phyloP scores from a whole-genome alignment of 768 basidiomycete species.

The Pleurotus pulmonarius region DNA sequence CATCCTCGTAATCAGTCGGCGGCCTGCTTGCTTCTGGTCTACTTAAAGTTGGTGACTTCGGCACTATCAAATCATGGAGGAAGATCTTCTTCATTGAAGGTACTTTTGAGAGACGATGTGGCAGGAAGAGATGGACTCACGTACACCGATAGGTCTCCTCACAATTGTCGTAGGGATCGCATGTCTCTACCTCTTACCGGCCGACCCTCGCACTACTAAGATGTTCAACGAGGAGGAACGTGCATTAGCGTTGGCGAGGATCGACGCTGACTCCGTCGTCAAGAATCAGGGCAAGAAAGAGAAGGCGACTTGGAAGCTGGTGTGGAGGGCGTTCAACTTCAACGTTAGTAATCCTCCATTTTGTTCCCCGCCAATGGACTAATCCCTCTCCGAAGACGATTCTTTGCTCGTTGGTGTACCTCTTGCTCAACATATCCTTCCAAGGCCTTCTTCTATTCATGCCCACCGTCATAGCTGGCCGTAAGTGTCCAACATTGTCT shows the following conservation, averaged over 20 bases:
- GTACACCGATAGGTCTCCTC: constrained; percentile 18
- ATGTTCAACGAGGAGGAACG: constrained; percentile 25
- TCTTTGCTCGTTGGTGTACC: constrained; percentile 24
- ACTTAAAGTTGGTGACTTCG: constrained; percentile 27
- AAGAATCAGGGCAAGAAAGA: constrained; percentile 25
- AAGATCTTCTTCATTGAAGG: constrained; percentile 34
- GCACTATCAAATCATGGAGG: constrained; percentile 27
- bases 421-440: constrained; percentile 38
- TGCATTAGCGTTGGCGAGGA: constrained; percentile 21
- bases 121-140: background rate
- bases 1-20: constrained; percentile 12
- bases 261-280: constrained; percentile 24
- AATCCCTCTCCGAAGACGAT: constrained; percentile 19
- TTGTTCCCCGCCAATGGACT: background rate
- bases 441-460: constrained; percentile 40
- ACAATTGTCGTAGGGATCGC: constrained; percentile 23
- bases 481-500: constrained; percentile 30
- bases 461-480: constrained; percentile 40
- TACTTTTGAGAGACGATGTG: background rate
- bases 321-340: constrained; percentile 18
- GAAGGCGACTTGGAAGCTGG: constrained; percentile 19
- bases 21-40: constrained; percentile 36
- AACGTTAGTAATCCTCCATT: background rate
- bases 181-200: constrained; percentile 23
- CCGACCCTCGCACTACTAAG: constrained; percentile 22